Evolutionary conservation across 1,284 basidiomycete species (phyloP), one percentile per base, ranked within the genome.

Genomic region (Mrakiaceae sp.): DNA sequence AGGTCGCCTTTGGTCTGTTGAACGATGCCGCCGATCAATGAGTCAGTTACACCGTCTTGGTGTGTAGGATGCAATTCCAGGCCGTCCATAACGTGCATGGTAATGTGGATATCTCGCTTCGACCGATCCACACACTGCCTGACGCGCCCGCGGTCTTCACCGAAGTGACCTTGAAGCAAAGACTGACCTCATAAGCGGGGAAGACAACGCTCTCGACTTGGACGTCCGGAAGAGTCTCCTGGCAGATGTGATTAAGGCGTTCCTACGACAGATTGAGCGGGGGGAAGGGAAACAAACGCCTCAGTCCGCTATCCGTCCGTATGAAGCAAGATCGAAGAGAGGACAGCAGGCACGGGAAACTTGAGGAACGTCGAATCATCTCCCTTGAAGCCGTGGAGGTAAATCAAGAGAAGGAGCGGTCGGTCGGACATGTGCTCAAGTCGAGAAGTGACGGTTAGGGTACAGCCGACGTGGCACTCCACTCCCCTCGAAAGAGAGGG

Each of bases 171-270:
- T 42, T 8, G 73, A 71, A 68, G 62, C 8, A 73, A 66, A 48
- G 69, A 55, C 63, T 47, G 66, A 88, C 90, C 79, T 96, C 89
- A 71, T 96, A 97, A 3, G 85, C 86, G 43, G 93, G 93, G 73
- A 96, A 97, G 5, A 92, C 80, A 11, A 86, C 76, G 61, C 84
- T 87, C 72, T 92, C 85, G 7, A 90, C 85, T 16, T 74, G 72
- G 2, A 84, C 75, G 1, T 70, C 71, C 0, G 77, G 73, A 53
- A 79, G 74, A 0, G 79, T 80, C 48, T 77, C 74, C 55, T 74
- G 70, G 4, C 96, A 79, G 50, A 94, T 78, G 72, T 94, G 88
- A 58, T 83, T 81, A 40, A 97, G 78, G 57, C 91, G 81, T 69
- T 82, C 77, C 7, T 27, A 11, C 39, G 27, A 14, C 6, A 12